Conservation (phyloP, 805 yeast species). For the Saturnispora quitensis region DNA sequence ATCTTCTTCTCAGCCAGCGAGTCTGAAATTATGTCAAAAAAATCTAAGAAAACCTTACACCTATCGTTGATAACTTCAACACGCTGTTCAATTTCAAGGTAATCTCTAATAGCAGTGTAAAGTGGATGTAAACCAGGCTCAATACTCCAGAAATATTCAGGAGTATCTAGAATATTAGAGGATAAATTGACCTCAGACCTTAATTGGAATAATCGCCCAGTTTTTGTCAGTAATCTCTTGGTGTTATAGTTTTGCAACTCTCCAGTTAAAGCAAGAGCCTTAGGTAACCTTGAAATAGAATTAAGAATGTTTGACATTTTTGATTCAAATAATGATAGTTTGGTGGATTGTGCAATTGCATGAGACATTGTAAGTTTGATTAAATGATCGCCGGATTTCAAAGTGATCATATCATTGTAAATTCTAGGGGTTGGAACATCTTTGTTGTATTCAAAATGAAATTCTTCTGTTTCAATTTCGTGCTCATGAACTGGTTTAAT, state of each 20-base stretch:
- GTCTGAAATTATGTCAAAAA: constrained; percentile 87
- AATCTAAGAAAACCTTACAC: constrained; percentile 87
- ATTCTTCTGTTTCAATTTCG: constrained; percentile 88
- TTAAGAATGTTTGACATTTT: constrained; percentile 77
- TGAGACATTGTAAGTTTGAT: constrained; percentile 90
- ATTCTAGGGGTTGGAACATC: constrained; percentile 50
- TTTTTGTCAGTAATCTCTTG: constrained; percentile 75
- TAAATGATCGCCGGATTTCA: constrained; percentile 85
- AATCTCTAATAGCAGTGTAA: constrained; percentile 82
- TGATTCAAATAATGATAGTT: constrained; percentile 82
- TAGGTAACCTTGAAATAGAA: constrained; percentile 83
- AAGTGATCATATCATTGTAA: constrained; percentile 87
- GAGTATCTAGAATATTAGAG: constrained; percentile 87
- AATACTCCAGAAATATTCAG: constrained; percentile 91
- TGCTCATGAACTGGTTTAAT: constrained; percentile 73
- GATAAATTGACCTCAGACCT: constrained; percentile 90
- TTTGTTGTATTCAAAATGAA: constrained; percentile 57
- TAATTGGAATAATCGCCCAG: constrained; percentile 82
- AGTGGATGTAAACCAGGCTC: constrained; percentile 95
- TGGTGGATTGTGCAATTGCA: constrained; percentile 95
- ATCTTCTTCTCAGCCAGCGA: constrained; percentile 90
- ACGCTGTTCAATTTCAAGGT: constrained; percentile 88
- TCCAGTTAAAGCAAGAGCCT: constrained; percentile 84
- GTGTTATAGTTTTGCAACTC: constrained; percentile 68
- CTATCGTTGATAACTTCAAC: constrained; percentile 90